Percentiles rank a stretch among this genome's conserved stretches.
phyloP scores from a whole-genome alignment of 768 basidiomycete species.

The Trametes meyenii region DNA sequence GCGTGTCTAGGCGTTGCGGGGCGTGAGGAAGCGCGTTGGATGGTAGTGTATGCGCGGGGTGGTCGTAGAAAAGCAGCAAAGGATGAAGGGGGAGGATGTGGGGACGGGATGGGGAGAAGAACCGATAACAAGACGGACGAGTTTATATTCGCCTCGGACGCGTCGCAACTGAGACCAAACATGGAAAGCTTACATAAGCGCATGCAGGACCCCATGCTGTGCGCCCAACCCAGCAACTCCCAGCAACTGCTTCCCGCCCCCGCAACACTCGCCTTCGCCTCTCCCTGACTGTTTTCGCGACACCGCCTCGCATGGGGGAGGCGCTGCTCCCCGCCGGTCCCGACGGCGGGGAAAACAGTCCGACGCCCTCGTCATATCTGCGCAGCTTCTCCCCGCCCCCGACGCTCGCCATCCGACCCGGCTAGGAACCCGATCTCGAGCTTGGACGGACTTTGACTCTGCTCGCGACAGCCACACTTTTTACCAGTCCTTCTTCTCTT shows the following conservation, averaged over 20 bases:
- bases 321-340: not conserved
- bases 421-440: too few relatives aligned
- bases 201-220: constrained; percentile 5
- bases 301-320: not conserved
- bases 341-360: not conserved
- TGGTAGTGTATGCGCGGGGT: not conserved
- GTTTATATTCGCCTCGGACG: constrained; percentile 23
- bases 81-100: not conserved
- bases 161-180: constrained; percentile 19
- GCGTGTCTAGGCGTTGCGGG: constrained; percentile 14
- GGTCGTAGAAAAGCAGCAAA: not conserved
- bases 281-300: not conserved
- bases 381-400: too few relatives aligned
- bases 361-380: not conserved
- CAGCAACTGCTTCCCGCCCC: not conserved
- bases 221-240: constrained; percentile 2
- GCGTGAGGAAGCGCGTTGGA: not conserved
- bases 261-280: not conserved
- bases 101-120: constrained; percentile 5
- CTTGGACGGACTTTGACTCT: not conserved
- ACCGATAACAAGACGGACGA: constrained; percentile 6
- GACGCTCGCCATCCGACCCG: too few relatives aligned
- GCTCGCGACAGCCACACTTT: not conserved
- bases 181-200: constrained; percentile 13
- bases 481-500: not conserved